Base-by-base conservation (phyloP, 176 grass and related monocot genomes). In the Poa annua region DNA sequence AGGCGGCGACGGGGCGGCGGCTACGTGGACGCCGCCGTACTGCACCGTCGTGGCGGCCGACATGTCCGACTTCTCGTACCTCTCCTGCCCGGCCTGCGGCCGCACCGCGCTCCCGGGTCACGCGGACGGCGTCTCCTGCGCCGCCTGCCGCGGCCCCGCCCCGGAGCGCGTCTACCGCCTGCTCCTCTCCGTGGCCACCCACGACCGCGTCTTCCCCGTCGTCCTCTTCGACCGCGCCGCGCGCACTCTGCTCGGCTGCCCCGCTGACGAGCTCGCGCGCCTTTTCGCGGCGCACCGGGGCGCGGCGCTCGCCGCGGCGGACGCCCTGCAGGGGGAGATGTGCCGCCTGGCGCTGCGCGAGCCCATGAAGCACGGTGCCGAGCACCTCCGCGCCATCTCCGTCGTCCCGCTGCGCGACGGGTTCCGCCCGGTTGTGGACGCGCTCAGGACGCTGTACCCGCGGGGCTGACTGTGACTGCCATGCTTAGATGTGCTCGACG, bases 151-250 rank as follows among this genome's bases (percentile, higher is more conserved):
- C 0, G 75, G 62, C 2, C 24, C 73, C 29, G 22, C 69, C 38
- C 26, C 74, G 48, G 61, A 56, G 33, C 88, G 69, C 51, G 76
- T 94, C 59, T 97, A 92, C 81, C 86, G 88, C 8, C 78, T 97
- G 71, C 86, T 87, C 84, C 73, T 88, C 22, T 97, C 95, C 76
- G 66, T 94, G 17, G 92, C 89, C 44, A 92, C 94, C 33, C 86
- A 29, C 41, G 92, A 97, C 74, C 86, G 82, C 83, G 81, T 97
- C 20, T 13, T 85, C 17, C 81, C 73, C 66, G 90, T 92, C 12
- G 75, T 94, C 17, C 86, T 86, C 74, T 97, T 97, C 74, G 92
- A 97, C 81, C 63, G 90, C 74, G 88, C 83, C 11, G 88, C 95
- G 21, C 84, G 88, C 49, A n/a, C 17, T 10, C 86, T 94, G 56